Evolutionary conservation across 2,329 filamentous ascomycete species (phyloP).

Genomic region (Aspergillus fischeri): DNA sequence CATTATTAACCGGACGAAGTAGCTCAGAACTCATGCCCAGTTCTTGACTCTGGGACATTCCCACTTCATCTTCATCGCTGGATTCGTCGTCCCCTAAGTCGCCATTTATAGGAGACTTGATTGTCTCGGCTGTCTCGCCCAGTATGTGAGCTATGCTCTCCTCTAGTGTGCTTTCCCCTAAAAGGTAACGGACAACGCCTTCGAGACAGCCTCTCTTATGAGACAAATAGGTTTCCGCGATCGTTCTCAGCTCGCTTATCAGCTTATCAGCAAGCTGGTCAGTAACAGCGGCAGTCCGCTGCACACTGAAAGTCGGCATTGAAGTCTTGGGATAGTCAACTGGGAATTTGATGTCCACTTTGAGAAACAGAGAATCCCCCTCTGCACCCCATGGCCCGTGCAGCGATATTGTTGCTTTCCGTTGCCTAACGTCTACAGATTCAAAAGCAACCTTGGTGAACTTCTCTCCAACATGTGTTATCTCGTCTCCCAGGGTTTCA

Average conservation of each 20-base stretch:
- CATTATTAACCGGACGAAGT: slow-evolving; percentile 54
- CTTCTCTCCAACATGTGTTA: slow-evolving; percentile 57
- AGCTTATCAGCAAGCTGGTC: slow-evolving; percentile 48
- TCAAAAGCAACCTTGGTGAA: slow-evolving; percentile 60
- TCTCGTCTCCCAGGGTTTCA: slow-evolving; percentile 57
- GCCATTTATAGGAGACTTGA: slow-evolving; percentile 41
- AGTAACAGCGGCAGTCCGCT: slow-evolving; percentile 55
- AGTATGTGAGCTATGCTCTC: slow-evolving; percentile 51
- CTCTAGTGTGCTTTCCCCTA: slow-evolving; percentile 56
- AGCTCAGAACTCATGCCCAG: slow-evolving; percentile 49
- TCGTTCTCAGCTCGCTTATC: slow-evolving; percentile 49
- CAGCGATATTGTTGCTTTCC: slow-evolving; percentile 54
- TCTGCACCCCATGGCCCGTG: slow-evolving; percentile 58
- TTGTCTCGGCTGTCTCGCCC: slow-evolving; percentile 54
- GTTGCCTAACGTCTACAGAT: slow-evolving; percentile 52
- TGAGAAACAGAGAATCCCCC: slow-evolving; percentile 51
- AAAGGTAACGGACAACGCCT: slow-evolving; percentile 57
- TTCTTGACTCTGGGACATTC: slow-evolving; percentile 40
- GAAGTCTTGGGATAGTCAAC: slow-evolving; percentile 50
- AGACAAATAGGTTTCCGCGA: slow-evolving; percentile 52
- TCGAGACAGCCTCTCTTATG: slow-evolving; percentile 56
- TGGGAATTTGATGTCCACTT: slow-evolving; percentile 57
- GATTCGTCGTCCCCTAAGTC: slow-evolving; percentile 67
- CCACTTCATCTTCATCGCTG: slow-evolving; percentile 70
- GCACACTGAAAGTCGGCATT: slow-evolving; percentile 50